Conservation (phyloP, 2,329 filamentous ascomycete genomes). For the Aspergillus sp. region DNA sequence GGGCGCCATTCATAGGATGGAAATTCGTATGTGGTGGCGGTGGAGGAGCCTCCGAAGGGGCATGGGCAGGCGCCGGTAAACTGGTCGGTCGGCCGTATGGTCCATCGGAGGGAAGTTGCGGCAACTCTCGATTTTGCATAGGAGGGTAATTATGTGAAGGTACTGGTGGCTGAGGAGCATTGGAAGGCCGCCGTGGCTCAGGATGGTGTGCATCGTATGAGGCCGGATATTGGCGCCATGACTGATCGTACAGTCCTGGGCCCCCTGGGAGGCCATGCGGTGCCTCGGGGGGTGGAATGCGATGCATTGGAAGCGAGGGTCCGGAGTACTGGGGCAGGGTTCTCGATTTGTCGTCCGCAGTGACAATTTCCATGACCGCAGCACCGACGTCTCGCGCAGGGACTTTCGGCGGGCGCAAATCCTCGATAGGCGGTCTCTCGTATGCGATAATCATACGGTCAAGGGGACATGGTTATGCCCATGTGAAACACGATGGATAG, state of each 20-base stretch:
- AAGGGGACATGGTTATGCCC: slow-evolving; percentile 24
- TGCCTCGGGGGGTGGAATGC: slow-evolving; percentile 32
- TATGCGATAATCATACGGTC: slow-evolving; percentile 23
- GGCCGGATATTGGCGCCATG: slow-evolving; percentile 33
- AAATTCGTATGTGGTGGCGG: slow-evolving; percentile 29
- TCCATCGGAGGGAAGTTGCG: slow-evolving; percentile 33
- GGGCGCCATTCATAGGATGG: slow-evolving; percentile 22
- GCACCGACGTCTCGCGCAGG: slow-evolving; percentile 17
- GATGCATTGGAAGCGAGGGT: slow-evolving; percentile 29
- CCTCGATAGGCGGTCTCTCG: slow-evolving; percentile 17
- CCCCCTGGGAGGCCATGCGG: slow-evolving; percentile 27
- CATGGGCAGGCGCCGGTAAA: slow-evolving; percentile 30
- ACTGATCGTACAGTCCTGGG: slow-evolving; percentile 31
- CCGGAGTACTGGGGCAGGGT: slow-evolving; percentile 23
- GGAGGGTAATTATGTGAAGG: slow-evolving; percentile 30
- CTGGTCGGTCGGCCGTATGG: slow-evolving; percentile 35
- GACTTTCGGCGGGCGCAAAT: slow-evolving; percentile 21
- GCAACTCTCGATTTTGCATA: slow-evolving; percentile 35
- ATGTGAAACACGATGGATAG: slow-evolving; percentile 3
- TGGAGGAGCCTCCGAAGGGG: slow-evolving; percentile 26
- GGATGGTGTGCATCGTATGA: slow-evolving; percentile 29
- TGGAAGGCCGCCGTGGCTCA: slow-evolving; percentile 32
- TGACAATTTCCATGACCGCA: slow-evolving; percentile 27
- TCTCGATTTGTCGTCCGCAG: slow-evolving; percentile 28
- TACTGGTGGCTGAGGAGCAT: slow-evolving; percentile 27